Percentiles rank a stretch among this genome's conserved stretches.
These are phyloP conservation scores for Aspergillus baeticus DNA, from an alignment of 495 filamentous ascomycete genomes.

Conservation along the genomic window DNA sequence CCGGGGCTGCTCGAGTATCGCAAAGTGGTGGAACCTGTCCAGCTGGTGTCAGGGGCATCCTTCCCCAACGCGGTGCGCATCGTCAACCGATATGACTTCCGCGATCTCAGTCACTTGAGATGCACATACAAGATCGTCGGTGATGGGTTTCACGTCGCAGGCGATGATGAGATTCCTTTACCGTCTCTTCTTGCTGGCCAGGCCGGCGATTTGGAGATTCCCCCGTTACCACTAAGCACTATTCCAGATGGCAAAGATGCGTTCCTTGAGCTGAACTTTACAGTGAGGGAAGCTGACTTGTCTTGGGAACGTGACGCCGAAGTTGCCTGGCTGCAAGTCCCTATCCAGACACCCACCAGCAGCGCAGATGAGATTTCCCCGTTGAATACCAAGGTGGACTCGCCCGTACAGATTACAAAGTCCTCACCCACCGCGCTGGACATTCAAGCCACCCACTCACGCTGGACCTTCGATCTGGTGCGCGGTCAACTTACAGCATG, in stretches of 20 bases:
- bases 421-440: neutral
- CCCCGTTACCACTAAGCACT: slow-evolving; percentile 22
- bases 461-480: slow-evolving; percentile 3
- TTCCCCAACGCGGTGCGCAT: slow-evolving; percentile 21
- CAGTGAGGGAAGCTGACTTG: slow-evolving; percentile 25
- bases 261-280: neutral
- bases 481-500: slow-evolving; percentile 14
- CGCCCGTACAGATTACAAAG: neutral
- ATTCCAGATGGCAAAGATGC: no score
- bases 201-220: neutral
- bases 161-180: neutral
- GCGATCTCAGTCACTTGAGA: slow-evolving; percentile 44
- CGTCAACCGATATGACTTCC: slow-evolving; percentile 53
- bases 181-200: neutral
- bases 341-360: no score
- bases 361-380: no score
- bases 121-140: slow-evolving; percentile 17
- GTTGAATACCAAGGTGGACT: no score
- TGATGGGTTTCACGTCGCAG: neutral
- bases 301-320: slow-evolving; percentile 15
- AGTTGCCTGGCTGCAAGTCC: slow-evolving; percentile 28
- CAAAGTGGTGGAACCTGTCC: slow-evolving; percentile 56
- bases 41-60: neutral
- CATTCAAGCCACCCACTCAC: neutral
- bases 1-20: slow-evolving; percentile 60